A percentile compares a stretch with the other conserved stretches of the same genome.
phyloP scores from a whole-genome alignment of 1,284 basidiomycete species.

The Butyriboletus regius region DNA sequence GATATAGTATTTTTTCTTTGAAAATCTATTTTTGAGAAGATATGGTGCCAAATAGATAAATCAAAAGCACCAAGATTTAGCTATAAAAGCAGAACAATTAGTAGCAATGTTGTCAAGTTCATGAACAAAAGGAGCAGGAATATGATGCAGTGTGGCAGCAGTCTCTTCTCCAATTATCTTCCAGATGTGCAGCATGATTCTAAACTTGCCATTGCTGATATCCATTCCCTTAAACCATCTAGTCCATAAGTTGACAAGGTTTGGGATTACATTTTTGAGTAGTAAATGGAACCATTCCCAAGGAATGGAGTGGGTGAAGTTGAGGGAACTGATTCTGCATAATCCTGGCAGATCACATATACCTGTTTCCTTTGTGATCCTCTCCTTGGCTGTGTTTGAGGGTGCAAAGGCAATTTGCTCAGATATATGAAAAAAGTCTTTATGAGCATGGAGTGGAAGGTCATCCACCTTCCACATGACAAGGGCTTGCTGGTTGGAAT shows the following conservation, averaged over 20 bases:
- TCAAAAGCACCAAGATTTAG: slow-evolving; percentile 12
- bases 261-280: slow-evolving; percentile 21
- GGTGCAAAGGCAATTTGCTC: neutral
- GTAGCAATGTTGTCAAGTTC: slow-evolving; percentile 4
- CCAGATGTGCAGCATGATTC: slow-evolving; percentile 19
- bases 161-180: slow-evolving; percentile 17
- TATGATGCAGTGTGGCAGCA: neutral
- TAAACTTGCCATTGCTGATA: slow-evolving; percentile 15
- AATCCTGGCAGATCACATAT: slow-evolving; percentile 21
- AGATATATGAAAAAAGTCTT: neutral
- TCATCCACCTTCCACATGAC: neutral
- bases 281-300: slow-evolving; percentile 34
- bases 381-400: slow-evolving; percentile 8
- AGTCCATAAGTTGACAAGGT: slow-evolving; percentile 28
- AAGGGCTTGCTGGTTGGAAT: fast-evolving
- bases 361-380: slow-evolving; percentile 21
- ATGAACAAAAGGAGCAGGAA: slow-evolving; percentile 2
- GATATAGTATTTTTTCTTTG: slow-evolving; percentile 10
- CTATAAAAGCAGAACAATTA: neutral
- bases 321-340: slow-evolving; percentile 16
- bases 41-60: slow-evolving; percentile 8
- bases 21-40: neutral
- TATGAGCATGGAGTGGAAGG: fast-evolving
- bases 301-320: slow-evolving; percentile 17
- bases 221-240: slow-evolving; percentile 27